Conservation (phyloP, 169 alveolate genomes). For the Eimeria falciformis region DNA sequence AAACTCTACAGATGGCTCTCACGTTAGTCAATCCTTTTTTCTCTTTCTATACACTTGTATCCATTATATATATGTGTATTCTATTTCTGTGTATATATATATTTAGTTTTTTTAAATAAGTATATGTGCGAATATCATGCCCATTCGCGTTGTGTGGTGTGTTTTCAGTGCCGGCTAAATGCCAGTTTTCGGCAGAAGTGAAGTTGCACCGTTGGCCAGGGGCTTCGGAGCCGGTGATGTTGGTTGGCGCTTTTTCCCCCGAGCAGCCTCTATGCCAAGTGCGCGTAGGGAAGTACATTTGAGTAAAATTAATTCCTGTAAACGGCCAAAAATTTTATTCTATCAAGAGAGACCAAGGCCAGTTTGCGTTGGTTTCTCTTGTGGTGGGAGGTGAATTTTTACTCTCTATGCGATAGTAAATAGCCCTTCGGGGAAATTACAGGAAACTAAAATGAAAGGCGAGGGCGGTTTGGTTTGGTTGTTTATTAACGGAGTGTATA, state of each 20-base stretch:
- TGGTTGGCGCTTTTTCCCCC: constrained; percentile 35
- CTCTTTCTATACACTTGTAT: background rate
- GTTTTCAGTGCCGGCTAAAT: constrained; percentile 27
- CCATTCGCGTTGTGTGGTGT: too few relatives aligned
- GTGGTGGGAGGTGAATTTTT: too few relatives aligned
- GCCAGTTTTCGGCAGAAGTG: constrained; percentile 20
- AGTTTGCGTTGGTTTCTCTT: too few relatives aligned
- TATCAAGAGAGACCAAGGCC: too few relatives aligned
- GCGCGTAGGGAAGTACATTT: background rate
- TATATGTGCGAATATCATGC: too few relatives aligned
- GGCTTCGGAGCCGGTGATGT: constrained; percentile 7
- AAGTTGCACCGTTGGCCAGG: constrained; percentile 13
- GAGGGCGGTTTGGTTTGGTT: too few relatives aligned
- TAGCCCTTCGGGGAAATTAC: too few relatives aligned
- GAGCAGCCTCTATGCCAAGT: constrained; percentile 52
- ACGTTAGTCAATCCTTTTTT: background rate
- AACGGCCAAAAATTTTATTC: too few relatives aligned
- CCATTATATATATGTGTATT: background rate
- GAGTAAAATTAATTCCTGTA: background rate
- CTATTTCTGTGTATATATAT: background rate
- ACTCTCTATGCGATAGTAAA: too few relatives aligned
- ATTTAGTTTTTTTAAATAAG: too few relatives aligned
- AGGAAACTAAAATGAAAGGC: too few relatives aligned
- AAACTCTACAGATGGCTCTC: constrained; percentile 21
- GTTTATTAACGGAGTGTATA: too few relatives aligned